These are phyloP conservation scores for Saitozyma sp. DNA, from an alignment of 768 basidiomycete species.

Conservation along the genomic window DNA sequence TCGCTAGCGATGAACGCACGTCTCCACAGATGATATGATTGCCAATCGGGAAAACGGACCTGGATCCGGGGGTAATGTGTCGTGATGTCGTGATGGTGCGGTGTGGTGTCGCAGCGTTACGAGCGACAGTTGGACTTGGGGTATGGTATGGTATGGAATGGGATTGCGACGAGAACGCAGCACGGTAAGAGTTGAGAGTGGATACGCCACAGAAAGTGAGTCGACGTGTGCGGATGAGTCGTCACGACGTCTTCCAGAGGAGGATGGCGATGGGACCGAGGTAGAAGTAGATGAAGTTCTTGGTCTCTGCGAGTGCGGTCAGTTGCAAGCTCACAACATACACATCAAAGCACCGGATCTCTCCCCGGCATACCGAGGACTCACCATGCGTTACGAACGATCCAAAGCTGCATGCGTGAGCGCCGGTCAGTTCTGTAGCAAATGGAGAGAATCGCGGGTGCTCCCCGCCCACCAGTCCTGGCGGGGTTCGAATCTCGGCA, in stretches of 20 bases:
- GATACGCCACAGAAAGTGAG: not conserved
- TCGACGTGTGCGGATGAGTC: not conserved
- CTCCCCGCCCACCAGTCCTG: too few species aligned
- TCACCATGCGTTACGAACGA: constrained; percentile 95
- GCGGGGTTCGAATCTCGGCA: too few species aligned
- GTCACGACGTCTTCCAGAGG: constrained; percentile 53
- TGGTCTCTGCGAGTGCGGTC: constrained; percentile 68
- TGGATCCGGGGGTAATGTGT: not conserved
- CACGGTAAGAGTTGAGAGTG: not conserved
- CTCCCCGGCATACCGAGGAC: constrained; percentile 32
- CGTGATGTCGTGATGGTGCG: not conserved
- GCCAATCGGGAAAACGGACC: not conserved
- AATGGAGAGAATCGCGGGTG: not conserved
- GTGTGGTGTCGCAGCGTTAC: not conserved
- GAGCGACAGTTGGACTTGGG: not conserved
- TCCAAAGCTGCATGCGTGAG: constrained; percentile 63
- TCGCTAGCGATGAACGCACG: too few species aligned
- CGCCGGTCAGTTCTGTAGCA: not conserved
- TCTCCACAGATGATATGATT: too few species aligned
- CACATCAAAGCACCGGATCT: not conserved
- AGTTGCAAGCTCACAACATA: not conserved
- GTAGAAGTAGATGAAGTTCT: constrained; percentile 99
- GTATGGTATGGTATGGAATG: not conserved
- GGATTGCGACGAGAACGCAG: not conserved
- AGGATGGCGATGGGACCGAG: constrained; percentile 88